These are phyloP conservation scores for Nevesoporus exiguus DNA, from an alignment of 768 basidiomycete genomes.

Conservation along the genomic window DNA sequence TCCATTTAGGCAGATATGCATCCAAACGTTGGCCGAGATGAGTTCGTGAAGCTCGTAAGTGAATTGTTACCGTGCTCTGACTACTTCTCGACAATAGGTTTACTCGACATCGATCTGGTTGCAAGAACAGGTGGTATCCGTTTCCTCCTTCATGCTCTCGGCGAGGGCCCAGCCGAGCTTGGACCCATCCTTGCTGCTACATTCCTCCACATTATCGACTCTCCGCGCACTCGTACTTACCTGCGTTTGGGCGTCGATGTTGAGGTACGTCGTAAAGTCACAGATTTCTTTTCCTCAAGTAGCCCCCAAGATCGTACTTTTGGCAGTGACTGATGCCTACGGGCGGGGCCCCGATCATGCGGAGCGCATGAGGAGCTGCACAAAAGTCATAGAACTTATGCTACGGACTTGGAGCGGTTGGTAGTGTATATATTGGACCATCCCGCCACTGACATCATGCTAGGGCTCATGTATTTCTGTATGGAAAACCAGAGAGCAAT, in stretches of 20 bases:
- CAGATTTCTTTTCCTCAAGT: background rate
- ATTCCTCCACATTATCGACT: conserved; percentile 82
- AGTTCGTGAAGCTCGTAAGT: conserved; percentile 44
- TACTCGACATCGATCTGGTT: conserved; percentile 85
- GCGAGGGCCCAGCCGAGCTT: conserved; percentile 87
- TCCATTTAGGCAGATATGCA: conserved; percentile 73
- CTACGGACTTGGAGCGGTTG: conserved; percentile 91
- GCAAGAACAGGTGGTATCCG: conserved; percentile 80
- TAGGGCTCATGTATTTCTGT: conserved; percentile 91
- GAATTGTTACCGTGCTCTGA: conserved; percentile 9
- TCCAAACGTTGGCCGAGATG: conserved; percentile 89
- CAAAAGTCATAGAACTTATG: conserved; percentile 77
- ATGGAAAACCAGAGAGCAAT: conserved; percentile 87
- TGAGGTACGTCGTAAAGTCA: conserved; percentile 55
- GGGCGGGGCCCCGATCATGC: conserved; percentile 76
- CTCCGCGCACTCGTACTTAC: conserved; percentile 75
- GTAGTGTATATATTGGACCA: conserved; percentile 24
- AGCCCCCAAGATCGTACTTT: conserved; percentile 65
- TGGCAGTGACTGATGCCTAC: conserved; percentile 90
- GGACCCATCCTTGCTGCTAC: conserved; percentile 73
- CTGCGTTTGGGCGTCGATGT: conserved; percentile 81
- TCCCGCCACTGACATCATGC: conserved; percentile 5
- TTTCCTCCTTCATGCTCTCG: conserved; percentile 78
- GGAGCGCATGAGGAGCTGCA: conserved; percentile 75
- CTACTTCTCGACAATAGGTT: conserved; percentile 45